Base-by-base conservation (phyloP, 768 basidiomycete genomes). In the Collybia sp. region DNA sequence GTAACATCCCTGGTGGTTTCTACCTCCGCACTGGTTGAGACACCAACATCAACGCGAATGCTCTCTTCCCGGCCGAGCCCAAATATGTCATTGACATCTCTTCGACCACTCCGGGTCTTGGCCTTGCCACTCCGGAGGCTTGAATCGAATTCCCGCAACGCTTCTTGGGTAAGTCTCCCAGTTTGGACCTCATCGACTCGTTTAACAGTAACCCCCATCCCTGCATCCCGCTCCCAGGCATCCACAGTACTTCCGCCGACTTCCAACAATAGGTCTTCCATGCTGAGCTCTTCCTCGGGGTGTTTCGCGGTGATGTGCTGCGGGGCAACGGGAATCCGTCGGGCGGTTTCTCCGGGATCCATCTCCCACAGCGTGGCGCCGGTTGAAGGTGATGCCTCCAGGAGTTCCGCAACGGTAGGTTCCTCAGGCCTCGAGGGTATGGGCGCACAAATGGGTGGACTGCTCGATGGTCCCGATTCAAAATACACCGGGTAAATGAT, bases 361-460 rank as follows among this genome's bases (percentile, higher is more conserved):
- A 49, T 45, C 47, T 53, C 47, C 54, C 52, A 53, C 20, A 49
- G 49, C 15, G 49, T 49, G 30, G 40, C 53, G 17, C 52, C 54
- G 36, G 39, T 43, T 25, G 25, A 25, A 25, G 25, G n/a, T n/a
- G n/a, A 25, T 3, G 25, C 8, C 25, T 25, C 25, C 25, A 25
- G 8, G 25, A 25, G 25, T 25, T 25, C 25, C 8, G 25, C 25
- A 25, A 25, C 8, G 25, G 25, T 25, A 25, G 25, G 25, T 25
- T 25, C 25, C 25, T 25, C 25, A 8, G 25, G 25, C 25, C 8
- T 25, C 4, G 25, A 25, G 8, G 25, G 25, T 8, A 8, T 8
- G 25, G 25, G 25, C 25, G 25, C 25, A 8, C 25, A 8, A 25
- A 25, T 25, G 4, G 8, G 4, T 8, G 25, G 25, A 25, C 25